Evolutionary conservation across 2,329 filamentous ascomycete genomes (phyloP).

Genomic region (Clonostachys chloroleuca): DNA sequence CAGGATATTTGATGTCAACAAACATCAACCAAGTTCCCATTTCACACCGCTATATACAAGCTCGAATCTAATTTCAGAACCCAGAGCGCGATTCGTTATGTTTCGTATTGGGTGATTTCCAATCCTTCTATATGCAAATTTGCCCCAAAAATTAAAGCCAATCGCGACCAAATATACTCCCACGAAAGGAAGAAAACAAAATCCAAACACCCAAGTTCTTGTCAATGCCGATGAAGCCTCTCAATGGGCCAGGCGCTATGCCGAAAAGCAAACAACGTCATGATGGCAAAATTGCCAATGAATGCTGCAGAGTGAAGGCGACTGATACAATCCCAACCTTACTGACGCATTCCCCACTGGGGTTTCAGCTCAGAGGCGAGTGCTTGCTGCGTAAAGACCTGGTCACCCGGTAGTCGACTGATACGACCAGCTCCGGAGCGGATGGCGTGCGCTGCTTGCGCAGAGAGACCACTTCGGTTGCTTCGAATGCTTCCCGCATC

Average conservation of each 20-base stretch:
- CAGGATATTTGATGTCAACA: neutral
- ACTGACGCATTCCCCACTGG: conserved; percentile 47
- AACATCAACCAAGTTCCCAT: neutral
- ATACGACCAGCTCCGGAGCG: conserved; percentile 82
- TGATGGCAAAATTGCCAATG: too few species aligned
- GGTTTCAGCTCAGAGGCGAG: conserved; percentile 58
- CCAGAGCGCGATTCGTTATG: too few species aligned
- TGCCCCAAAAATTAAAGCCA: neutral
- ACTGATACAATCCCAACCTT: too few species aligned
- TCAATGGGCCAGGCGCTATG: neutral
- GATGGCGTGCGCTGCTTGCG: conserved; percentile 64
- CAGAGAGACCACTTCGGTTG: conserved; percentile 70
- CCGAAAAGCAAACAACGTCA: neutral
- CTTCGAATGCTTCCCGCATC: conserved; percentile 62
- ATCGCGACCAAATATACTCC: conserved; percentile 2
- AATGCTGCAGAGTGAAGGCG: too few species aligned
- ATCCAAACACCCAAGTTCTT: neutral
- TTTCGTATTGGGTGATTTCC: neutral
- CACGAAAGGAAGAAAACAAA: conserved; percentile 1
- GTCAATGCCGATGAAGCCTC: neutral
- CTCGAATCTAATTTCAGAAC: neutral
- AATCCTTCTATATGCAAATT: conserved; percentile 3
- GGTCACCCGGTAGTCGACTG: conserved; percentile 76
- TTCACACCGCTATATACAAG: conserved; percentile 1
- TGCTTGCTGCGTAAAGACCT: conserved; percentile 72